These are phyloP conservation scores for Skeletonema costatum DNA, from an alignment of 108 stramenopile genomes.

Conservation along the genomic window DNA sequence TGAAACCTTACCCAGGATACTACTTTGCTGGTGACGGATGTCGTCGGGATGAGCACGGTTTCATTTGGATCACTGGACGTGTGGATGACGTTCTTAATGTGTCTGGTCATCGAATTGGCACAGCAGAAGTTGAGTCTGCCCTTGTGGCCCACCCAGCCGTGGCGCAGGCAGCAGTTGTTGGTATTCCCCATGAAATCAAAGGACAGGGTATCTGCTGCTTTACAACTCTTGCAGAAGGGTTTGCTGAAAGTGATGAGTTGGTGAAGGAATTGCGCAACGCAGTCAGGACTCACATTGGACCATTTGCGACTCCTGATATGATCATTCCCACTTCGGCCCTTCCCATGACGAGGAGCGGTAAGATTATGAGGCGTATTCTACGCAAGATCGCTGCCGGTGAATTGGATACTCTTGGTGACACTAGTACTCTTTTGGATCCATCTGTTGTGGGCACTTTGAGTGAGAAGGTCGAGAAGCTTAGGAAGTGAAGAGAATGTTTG, in stretches of 20 bases:
- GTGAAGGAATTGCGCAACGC: constrained; percentile 76
- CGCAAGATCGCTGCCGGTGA: constrained; percentile 95
- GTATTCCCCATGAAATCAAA: constrained; percentile 91
- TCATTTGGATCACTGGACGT: constrained; percentile 96
- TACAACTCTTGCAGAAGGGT: constrained; percentile 71
- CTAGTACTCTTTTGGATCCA: constrained; percentile 95
- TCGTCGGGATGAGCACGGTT: constrained; percentile 91
- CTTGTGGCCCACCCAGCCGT: constrained; percentile 89
- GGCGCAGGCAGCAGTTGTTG: constrained; percentile 93
- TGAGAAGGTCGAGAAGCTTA: constrained; percentile 57
- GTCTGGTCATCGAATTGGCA: constrained; percentile 96
- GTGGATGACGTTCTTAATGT: constrained; percentile 97
- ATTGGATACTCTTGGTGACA: constrained; percentile 89
- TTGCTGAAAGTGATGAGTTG: constrained; percentile 70
- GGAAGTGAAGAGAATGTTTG: constrained; percentile 10
- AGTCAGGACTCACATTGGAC: constrained; percentile 89
- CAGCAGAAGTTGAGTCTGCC: constrained; percentile 94
- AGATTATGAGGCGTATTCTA: constrained; percentile 97
- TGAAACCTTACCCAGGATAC: constrained; percentile 93
- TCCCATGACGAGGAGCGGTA: constrained; percentile 96
- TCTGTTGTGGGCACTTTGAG: constrained; percentile 90
- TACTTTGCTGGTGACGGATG: constrained; percentile 98
- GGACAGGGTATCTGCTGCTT: constrained; percentile 90
- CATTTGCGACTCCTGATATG: constrained; percentile 93
- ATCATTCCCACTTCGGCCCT: constrained; percentile 79